Conservation (phyloP, 2,329 filamentous ascomycete genomes). For the Calonectria crousiana region DNA sequence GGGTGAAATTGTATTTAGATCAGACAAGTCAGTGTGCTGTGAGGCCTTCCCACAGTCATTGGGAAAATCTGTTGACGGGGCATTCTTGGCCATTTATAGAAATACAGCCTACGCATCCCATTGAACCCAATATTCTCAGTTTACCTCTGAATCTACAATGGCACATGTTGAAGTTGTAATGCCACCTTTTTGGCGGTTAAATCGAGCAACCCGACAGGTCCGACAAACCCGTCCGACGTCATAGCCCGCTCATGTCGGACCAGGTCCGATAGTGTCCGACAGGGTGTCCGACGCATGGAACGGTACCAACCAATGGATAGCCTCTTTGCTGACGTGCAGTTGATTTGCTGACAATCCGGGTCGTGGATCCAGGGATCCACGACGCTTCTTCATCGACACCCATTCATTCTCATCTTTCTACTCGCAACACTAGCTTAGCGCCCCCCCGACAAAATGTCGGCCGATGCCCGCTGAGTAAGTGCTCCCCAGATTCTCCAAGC, state of each 20-base stretch:
- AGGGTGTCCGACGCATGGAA: background rate
- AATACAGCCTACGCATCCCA: background rate
- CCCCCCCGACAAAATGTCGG: background rate
- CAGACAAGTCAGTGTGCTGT: background rate
- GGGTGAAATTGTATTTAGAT: background rate
- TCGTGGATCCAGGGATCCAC: background rate
- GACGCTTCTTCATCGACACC: background rate
- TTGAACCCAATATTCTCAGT: background rate
- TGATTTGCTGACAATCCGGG: background rate
- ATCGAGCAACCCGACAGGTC: background rate
- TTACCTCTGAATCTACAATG: background rate
- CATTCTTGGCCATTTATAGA: background rate
- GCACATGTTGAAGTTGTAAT: background rate
- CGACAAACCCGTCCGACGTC: background rate
- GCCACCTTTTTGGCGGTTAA: background rate
- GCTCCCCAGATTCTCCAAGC: conserved; percentile 2
- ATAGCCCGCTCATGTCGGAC: background rate
- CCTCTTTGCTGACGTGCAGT: background rate
- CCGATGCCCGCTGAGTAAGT: background rate
- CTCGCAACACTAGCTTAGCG: background rate
- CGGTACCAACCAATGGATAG: background rate
- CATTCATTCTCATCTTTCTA: background rate
- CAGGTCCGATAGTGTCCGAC: background rate
- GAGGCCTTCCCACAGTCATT: background rate
- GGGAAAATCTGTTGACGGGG: background rate